These are phyloP conservation scores for Euphorbia peplus DNA, from an alignment of 345 rosid species.

Conservation along the genomic window DNA sequence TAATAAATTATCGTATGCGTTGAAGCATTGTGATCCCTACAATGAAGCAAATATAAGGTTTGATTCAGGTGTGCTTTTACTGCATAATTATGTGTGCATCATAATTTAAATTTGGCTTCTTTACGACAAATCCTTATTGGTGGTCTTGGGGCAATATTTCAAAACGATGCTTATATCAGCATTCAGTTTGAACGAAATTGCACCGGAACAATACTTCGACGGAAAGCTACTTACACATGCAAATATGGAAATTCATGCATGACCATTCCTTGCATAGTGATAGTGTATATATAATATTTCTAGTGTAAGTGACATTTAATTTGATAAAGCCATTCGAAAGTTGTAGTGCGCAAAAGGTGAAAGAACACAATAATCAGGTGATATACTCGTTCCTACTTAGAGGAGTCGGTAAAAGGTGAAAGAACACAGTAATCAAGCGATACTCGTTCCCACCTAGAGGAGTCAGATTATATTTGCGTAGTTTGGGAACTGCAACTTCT, in stretches of 20 bases:
- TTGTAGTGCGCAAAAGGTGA: background rate
- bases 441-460: background rate
- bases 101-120: constrained; percentile 10
- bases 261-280: background rate
- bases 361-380: background rate
- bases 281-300: background rate
- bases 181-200: background rate
- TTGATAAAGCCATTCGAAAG: background rate
- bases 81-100: constrained; percentile 16
- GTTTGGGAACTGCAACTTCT: constrained; percentile 2
- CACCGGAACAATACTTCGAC: background rate
- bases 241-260: constrained; percentile 1
- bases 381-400: background rate
- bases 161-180: background rate
- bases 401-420: background rate
- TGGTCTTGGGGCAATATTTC: background rate
- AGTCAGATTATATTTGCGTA: background rate
- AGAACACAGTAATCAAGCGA: background rate
- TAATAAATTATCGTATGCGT: constrained; percentile 83
- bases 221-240: background rate
- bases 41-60: constrained; percentile 82
- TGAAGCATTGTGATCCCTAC: constrained; percentile 63
- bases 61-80: constrained; percentile 25
- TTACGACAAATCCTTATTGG: background rate
- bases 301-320: background rate